A percentile compares a stretch with the other conserved stretches of the same genome.
phyloP scores from a whole-genome alignment of 2,329 filamentous ascomycete genomes.

The Plenodomus biglobosus region DNA sequence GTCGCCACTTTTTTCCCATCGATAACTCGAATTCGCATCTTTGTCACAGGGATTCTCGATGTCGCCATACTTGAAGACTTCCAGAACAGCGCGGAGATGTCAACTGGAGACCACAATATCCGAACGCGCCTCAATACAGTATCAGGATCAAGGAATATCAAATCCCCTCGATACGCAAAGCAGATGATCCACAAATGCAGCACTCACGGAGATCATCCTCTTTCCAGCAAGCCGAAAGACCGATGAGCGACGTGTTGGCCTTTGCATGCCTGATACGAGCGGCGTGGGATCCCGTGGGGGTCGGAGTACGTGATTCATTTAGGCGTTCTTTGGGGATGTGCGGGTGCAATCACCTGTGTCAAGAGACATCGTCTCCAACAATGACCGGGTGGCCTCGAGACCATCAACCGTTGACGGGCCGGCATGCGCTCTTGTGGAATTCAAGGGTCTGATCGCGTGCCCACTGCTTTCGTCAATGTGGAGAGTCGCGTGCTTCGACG shows the following conservation, averaged over 20 bases:
- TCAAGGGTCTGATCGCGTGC: conserved; percentile 24
- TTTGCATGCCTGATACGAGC: conserved; percentile 19
- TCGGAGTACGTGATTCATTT: conserved; percentile 34
- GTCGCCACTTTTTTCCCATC: conserved; percentile 2
- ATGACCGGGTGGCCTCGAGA: not conserved
- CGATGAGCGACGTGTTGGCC: conserved; percentile 6
- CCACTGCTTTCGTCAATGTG: conserved; percentile 12
- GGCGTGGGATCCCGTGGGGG: conserved; percentile 29
- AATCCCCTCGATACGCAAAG: conserved; percentile 14
- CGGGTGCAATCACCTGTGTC: conserved; percentile 9
- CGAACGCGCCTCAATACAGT: conserved; percentile 2
- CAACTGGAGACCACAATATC: conserved; percentile 6
- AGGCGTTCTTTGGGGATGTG: conserved; percentile 23
- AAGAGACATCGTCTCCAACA: conserved; percentile 6
- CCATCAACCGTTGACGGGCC: conserved; percentile 11
- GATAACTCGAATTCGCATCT: not conserved
- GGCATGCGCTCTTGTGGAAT: conserved; percentile 14
- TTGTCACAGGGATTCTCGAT: conserved; percentile 4
- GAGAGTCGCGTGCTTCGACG: conserved; percentile 17
- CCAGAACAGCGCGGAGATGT: not conserved
- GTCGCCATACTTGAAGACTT: conserved; percentile 2
- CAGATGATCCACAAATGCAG: conserved; percentile 8
- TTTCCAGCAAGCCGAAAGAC: conserved; percentile 9
- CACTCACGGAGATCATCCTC: conserved; percentile 7
- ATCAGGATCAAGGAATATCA: conserved; percentile 8